phyloP scores from a whole-genome alignment of 1,139 yeast species.

The Pichia sp. region DNA sequence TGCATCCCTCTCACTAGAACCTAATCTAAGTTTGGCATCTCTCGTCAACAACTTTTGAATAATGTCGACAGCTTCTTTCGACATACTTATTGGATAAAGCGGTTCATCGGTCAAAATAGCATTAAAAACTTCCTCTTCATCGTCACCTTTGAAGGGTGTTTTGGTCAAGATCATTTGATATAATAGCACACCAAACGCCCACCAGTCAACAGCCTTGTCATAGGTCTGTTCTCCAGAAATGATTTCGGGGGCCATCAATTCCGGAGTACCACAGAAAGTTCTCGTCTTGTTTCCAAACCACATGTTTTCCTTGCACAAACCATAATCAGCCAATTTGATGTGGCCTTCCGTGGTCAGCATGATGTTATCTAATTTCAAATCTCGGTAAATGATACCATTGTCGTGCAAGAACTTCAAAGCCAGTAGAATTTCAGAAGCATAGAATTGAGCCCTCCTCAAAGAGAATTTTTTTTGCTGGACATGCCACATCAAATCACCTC shows the following conservation, averaged over 20 bases:
- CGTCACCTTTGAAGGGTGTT: conserved; percentile 97
- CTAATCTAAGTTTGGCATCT: conserved; percentile 80
- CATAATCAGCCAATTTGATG: conserved; percentile 93
- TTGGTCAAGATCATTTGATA: conserved; percentile 96
- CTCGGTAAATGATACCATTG: conserved; percentile 93
- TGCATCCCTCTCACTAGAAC: conserved; percentile 85
- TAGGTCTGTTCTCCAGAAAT: conserved; percentile 82
- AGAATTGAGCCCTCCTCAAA: conserved; percentile 88
- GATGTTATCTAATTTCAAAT: conserved; percentile 90
- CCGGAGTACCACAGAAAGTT: conserved; percentile 98
- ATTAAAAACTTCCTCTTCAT: conserved; percentile 95
- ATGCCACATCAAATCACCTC: conserved; percentile 99
- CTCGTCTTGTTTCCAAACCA: conserved; percentile 87
- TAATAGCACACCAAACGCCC: conserved; percentile 97
- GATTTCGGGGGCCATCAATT: conserved; percentile 98
- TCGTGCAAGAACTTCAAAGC: conserved; percentile 93
- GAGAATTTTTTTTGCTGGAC: conserved; percentile 90
- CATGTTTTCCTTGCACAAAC: conserved; percentile 95
- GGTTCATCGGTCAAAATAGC: conserved; percentile 98
- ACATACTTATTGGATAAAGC: conserved; percentile 96
- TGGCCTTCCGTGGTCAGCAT: conserved; percentile 89
- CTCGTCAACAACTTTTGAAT: conserved; percentile 86
- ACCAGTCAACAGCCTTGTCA: conserved; percentile 96
- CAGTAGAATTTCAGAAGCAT: conserved; percentile 91
- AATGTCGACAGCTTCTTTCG: conserved; percentile 91